Evolutionary conservation across 2,329 filamentous ascomycete genomes (phyloP), one percentile per base, ranked within the genome.

Genomic region (Exutisphaerella laricina): DNA sequence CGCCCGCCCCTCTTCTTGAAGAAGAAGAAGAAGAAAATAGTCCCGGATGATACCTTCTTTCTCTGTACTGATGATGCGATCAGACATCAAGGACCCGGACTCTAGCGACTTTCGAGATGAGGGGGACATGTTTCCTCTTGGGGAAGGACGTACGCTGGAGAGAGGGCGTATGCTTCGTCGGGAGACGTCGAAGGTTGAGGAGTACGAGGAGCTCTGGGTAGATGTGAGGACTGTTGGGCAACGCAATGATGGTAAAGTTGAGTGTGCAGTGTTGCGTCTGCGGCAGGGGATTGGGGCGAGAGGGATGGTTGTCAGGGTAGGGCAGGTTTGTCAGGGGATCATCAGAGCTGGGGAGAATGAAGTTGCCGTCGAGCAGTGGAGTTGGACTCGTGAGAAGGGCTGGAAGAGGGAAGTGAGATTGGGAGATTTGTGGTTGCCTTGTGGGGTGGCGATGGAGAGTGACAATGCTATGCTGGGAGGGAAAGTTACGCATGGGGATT

Each of bases 101-200:
- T n/a, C n/a, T n/a, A n/a, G n/a, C n/a, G 9, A 53, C 55, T 1
- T 65, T 69, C 5, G 52, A 58, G 82, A 85, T 48, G 70, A 77
- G 33, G 80, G 79, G 1, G 70, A 77, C 53, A 79, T 79, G 68
- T 70, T 70, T 30, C 62, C 67, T 3, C 66, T 67, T 22, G 47
- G 61, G 3, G 58, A 69, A 55, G 64, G 52, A 31, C 16, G 41
- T 10, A 57, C 70, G 5, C 61, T 82, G 4, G 82, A 85, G 58
- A 73, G 65, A 31, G 82, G 82, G 0, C 54, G 55, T 9, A 83
- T 82, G 74, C 62, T 72, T 8, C 79, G 84, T 50, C 78, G 78
- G 0, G 67, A 62, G 1, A 78, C 75, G 1, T 73, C 74, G 0
- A 30, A 55, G 1, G 59, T 70, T 28, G 71, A 71, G 7, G 63